phyloP scores from a whole-genome alignment of 768 basidiomycete genomes.

The Podaxis sp. region DNA sequence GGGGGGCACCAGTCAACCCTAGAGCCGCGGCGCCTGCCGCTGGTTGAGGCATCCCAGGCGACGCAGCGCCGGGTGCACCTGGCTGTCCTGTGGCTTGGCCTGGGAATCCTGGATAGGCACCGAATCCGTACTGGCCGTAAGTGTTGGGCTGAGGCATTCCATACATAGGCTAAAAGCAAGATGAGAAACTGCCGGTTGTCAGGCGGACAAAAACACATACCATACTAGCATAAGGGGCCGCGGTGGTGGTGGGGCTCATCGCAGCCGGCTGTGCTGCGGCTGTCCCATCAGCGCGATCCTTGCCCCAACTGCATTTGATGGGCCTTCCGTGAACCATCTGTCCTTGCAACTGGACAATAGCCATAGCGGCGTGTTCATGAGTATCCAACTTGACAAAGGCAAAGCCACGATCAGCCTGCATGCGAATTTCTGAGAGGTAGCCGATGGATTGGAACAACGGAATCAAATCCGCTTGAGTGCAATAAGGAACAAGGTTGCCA shows the following conservation, averaged over 20 bases:
- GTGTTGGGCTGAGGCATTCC: slow-evolving; percentile 82
- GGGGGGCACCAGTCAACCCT: slow-evolving; percentile 51
- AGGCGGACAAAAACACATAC: slow-evolving; percentile 38
- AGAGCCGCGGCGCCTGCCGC: slow-evolving; percentile 55
- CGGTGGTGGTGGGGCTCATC: slow-evolving; percentile 59
- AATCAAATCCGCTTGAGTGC: slow-evolving; percentile 95
- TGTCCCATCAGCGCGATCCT: slow-evolving; percentile 81
- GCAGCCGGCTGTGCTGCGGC: slow-evolving; percentile 46
- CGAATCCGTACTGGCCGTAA: slow-evolving; percentile 80
- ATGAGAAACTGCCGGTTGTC: slow-evolving; percentile 7
- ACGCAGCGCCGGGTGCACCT: slow-evolving; percentile 46
- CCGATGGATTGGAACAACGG: slow-evolving; percentile 98
- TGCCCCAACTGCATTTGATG: slow-evolving; percentile 99
- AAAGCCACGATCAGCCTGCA: slow-evolving; percentile 99
- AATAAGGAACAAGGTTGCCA: slow-evolving; percentile 96
- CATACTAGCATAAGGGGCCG: slow-evolving; percentile 78
- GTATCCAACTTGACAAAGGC: slow-evolving; percentile 99
- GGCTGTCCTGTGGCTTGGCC: slow-evolving; percentile 50
- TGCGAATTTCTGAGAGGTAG: slow-evolving; percentile 97
- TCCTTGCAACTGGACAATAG: slow-evolving; percentile 95
- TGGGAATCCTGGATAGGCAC: slow-evolving; percentile 70
- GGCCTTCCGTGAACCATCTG: slow-evolving; percentile 97
- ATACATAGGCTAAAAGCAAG: slow-evolving; percentile 69
- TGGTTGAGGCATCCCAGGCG: slow-evolving; percentile 59
- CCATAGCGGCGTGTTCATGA: slow-evolving; percentile 97